phyloP scores from a whole-genome alignment of 75 land plant species.

The Cunninghamia lanceolata region DNA sequence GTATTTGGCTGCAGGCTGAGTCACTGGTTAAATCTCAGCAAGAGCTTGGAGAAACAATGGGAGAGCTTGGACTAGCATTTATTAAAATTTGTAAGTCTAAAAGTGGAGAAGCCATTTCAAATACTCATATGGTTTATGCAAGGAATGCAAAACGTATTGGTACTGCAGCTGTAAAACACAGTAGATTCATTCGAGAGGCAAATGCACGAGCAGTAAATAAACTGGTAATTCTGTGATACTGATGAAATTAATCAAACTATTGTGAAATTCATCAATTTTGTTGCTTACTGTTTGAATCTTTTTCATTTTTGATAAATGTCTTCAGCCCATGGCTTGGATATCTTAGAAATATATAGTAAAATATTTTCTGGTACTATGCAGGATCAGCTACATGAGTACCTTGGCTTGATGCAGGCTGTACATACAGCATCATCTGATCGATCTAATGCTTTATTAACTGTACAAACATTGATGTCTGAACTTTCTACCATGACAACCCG shows the following conservation, averaged over 20 bases:
- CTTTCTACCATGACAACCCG: slow-evolving; percentile 22
- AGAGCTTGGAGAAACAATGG: slow-evolving; percentile 32
- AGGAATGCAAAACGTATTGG: slow-evolving; percentile 20
- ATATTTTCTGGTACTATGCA: slow-evolving; percentile 5
- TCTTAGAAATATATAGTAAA: background rate
- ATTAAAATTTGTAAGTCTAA: slow-evolving; percentile 23
- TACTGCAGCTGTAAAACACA: slow-evolving; percentile 34
- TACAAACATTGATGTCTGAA: slow-evolving; percentile 45
- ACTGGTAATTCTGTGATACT: slow-evolving; percentile 15
- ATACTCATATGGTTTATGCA: slow-evolving; percentile 22
- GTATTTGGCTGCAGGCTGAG: slow-evolving; percentile 21
- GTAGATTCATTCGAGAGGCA: slow-evolving; percentile 21
- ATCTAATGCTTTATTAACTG: slow-evolving; percentile 42
- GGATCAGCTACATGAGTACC: slow-evolving; percentile 53
- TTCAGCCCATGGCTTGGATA: background rate
- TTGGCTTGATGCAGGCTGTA: slow-evolving; percentile 48
- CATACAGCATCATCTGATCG: slow-evolving; percentile 43
- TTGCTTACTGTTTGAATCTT: background rate
- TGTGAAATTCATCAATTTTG: background rate
- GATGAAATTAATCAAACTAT: background rate
- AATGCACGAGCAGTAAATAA: slow-evolving; percentile 26
- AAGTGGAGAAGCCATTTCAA: slow-evolving; percentile 13
- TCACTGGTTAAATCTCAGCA: slow-evolving; percentile 31
- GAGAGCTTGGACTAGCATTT: slow-evolving; percentile 33
- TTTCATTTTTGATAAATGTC: background rate